Conservation (phyloP, 345 rosid species). For the Draba incana region DNA sequence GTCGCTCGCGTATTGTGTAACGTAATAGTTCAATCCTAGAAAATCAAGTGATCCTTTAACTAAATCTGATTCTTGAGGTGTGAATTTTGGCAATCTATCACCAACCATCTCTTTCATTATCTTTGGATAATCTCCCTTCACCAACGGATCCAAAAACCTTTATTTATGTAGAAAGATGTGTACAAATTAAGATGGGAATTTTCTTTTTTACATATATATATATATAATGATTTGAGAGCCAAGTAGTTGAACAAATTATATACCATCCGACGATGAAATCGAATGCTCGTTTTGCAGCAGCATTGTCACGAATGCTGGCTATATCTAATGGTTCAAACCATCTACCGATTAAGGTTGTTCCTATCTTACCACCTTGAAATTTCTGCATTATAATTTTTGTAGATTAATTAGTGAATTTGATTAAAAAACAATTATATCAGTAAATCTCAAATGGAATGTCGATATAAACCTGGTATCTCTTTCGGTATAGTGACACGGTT, state of each 20-base stretch:
- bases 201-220: too few species aligned
- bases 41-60: slow-evolving; percentile 44
- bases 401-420: background rate
- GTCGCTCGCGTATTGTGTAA: slow-evolving; percentile 36
- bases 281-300: slow-evolving; percentile 36
- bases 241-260: background rate
- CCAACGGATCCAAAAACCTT: slow-evolving; percentile 39
- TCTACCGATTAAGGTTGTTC: slow-evolving; percentile 27
- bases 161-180: background rate
- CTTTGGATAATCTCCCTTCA: slow-evolving; percentile 30
- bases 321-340: slow-evolving; percentile 26
- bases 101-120: slow-evolving; percentile 24
- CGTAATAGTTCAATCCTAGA: slow-evolving; percentile 42
- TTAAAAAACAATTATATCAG: too few species aligned
- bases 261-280: slow-evolving; percentile 42
- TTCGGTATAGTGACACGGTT: slow-evolving; percentile 36
- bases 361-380: slow-evolving; percentile 32
- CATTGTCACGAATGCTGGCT: slow-evolving; percentile 12
- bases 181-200: too few species aligned
- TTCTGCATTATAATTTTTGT: slow-evolving; percentile 1
- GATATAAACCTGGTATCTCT: slow-evolving; percentile 32
- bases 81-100: slow-evolving; percentile 29
- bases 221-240: background rate
- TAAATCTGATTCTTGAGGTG: slow-evolving; percentile 20
- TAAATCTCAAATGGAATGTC: too few species aligned